Evolutionary conservation across 805 yeast species (phyloP).

Genomic region (Metschnikowia matae): DNA sequence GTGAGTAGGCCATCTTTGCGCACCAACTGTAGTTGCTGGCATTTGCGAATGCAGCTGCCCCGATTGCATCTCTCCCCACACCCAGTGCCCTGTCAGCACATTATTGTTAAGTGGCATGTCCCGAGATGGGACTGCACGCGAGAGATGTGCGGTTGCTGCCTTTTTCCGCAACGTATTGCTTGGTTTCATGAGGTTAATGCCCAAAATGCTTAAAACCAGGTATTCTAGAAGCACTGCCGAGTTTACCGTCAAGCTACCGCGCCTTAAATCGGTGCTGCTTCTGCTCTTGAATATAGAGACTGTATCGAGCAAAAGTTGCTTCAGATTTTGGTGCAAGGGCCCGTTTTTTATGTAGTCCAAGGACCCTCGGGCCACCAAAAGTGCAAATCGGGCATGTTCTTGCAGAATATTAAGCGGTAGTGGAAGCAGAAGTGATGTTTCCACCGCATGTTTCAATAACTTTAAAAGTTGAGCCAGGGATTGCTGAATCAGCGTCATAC

Average conservation of each 20-base stretch:
- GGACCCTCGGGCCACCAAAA: conserved; percentile 69
- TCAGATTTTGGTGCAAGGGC: conserved; percentile 68
- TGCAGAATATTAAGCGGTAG: conserved; percentile 61
- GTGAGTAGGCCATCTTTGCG: not conserved
- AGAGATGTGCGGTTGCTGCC: conserved; percentile 5
- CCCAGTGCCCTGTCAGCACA: not conserved
- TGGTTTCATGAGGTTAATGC: conserved; percentile 39
- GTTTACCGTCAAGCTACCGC: conserved; percentile 50
- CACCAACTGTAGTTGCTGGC: not conserved
- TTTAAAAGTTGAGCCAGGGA: conserved; percentile 58
- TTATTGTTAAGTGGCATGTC: not conserved
- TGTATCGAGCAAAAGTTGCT: conserved; percentile 48
- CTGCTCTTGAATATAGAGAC: conserved; percentile 50
- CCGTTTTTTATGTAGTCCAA: conserved; percentile 84
- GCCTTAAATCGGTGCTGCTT: conserved; percentile 52
- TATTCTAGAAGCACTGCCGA: conserved; percentile 54
- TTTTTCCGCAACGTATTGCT: conserved; percentile 6
- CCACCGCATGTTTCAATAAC: conserved; percentile 40
- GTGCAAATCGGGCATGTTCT: conserved; percentile 58
- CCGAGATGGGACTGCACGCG: not conserved
- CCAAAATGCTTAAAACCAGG: conserved; percentile 58
- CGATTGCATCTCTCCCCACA: not conserved
- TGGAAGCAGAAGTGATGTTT: conserved; percentile 48
- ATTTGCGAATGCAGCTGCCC: not conserved
- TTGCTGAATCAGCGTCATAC: conserved; percentile 66